Evolutionary conservation across 768 basidiomycete species (phyloP), one percentile per base, ranked within the genome.

Genomic region (Termitomyces sp.): DNA sequence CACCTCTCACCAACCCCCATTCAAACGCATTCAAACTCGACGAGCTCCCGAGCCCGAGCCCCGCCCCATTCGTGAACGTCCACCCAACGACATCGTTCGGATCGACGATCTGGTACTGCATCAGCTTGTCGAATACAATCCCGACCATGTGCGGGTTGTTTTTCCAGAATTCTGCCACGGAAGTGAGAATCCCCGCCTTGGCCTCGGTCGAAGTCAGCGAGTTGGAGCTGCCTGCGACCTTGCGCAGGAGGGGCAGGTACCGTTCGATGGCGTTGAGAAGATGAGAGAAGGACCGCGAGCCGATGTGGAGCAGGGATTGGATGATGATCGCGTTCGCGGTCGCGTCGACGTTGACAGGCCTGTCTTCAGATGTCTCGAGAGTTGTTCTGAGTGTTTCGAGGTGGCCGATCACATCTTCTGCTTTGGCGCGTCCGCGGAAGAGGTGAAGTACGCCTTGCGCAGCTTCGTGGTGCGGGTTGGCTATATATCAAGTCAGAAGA

Each of bases 31-130:
- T 80, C 41, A 65, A 38, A 24, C 61, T 58, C 33, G 65, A 40
- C 18, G 65, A 58, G 6, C 61, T 66, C 32, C 65, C 60, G 7
- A 48, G 62, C 18, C 58, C 69, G 26, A 68, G 61, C 7, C 67
- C 68, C 9, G 69, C 74, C 13, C 78, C 76, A 59, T 83, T 79
- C 51, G 74, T 68, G 70, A 98, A 96, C 18, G 88, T 83, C 89
- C 91, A 96, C 3, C 75, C 76, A 54, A 97, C 87, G 9, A 98
- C 88, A 62, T 99, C 95, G 16, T 86, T 85, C 0, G 95, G 93
- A 64, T 98, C 94, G 41, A 98, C 88, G 56, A 98, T 91, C 68
- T 97, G 94, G 72, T 99, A 99, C 68, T 98, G 96, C 85, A 98
- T 90, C 54, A 98, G 76, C 74, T 99, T 99, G 78, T 98, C 97